Percentiles rank a stretch among this genome's conserved stretches.
Evolutionary conservation across 1,284 basidiomycete genomes (phyloP).

Genomic region (Ceratorhiza oryzae-sativae): DNA sequence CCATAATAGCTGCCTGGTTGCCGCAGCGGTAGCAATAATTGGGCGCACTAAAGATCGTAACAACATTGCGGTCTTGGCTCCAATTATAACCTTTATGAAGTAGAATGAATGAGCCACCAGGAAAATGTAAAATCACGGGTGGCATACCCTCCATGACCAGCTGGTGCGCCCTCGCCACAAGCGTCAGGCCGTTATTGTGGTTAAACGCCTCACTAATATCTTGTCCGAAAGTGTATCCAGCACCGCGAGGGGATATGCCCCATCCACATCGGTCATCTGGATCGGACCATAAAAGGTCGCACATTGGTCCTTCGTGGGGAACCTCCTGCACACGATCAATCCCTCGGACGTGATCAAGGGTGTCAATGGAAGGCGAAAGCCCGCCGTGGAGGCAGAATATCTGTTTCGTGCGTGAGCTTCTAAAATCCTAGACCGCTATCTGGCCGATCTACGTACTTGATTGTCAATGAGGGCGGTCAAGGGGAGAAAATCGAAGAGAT

Average conservation of each 20-base stretch:
- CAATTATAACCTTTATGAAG: constrained; percentile 78
- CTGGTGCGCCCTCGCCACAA: constrained; percentile 96
- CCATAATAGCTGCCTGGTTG: constrained; percentile 99
- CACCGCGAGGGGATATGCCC: constrained; percentile 99
- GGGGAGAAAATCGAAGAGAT: constrained; percentile 98
- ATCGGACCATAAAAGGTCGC: constrained; percentile 98
- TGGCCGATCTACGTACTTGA: constrained; percentile 72
- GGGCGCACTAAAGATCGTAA: constrained; percentile 98
- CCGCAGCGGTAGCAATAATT: constrained; percentile 99
- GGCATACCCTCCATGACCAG: constrained; percentile 94
- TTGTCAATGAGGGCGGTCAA: constrained; percentile 98
- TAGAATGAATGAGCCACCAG: constrained; percentile 7
- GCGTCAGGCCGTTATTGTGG: constrained; percentile 97
- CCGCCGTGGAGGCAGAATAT: constrained; percentile 99
- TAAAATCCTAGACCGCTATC: constrained; percentile 7
- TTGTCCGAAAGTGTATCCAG: constrained; percentile 99
- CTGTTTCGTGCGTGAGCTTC: constrained; percentile 54
- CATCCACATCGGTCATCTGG: constrained; percentile 99
- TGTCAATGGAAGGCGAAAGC: constrained; percentile 98
- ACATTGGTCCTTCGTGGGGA: constrained; percentile 99
- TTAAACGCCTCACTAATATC: constrained; percentile 99
- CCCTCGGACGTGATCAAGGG: constrained; percentile 97
- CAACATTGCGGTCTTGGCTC: constrained; percentile 99
- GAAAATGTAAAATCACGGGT: constrained; percentile 36
- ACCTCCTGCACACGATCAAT: constrained; percentile 99